Evolutionary conservation across 768 basidiomycete genomes (phyloP), one percentile per base, ranked within the genome.

Genomic region (Kwoniella sp.): DNA sequence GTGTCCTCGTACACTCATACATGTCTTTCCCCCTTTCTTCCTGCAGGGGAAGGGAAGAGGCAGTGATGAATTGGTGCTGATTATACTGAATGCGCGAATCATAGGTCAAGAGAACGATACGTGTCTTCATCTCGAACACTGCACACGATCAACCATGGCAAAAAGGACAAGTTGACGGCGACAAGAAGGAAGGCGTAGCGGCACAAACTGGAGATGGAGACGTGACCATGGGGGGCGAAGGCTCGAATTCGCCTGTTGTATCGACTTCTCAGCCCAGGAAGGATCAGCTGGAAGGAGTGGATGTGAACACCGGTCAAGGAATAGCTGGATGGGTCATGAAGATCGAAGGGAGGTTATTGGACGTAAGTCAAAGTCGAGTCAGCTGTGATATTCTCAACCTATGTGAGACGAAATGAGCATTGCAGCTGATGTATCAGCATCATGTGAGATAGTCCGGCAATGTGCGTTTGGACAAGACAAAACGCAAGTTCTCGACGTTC

Each of bases 91-190:
- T n/a, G n/a, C n/a, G n/a, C n/a, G n/a, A n/a, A 52, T 19, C 26
- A 15, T 57, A 94, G 92, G 88, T 89, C 49, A 88, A 88, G 40
- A 86, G 93, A 33, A 92, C 88, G 2, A 70, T 97, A 50, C 84
- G 94, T 24, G 83, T 96, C 68, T 97, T 92, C 78, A 76, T 96
- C 25, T 91, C 90, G 57, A 92, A 96, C 77, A 89, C 91, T 0
- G 87, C 90, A 0, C 91, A 90, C 19, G 86, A 88, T 30, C 93
- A 95, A 76, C 68, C 85, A 2, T 95, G 93, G 93, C 92, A 96
- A 74, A 84, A 83, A 29, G 69, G 67, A 25, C 15, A 30, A 19
- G 47, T 29, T 17, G 72, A 65, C 2, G 79, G 81, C 22, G 75
- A 25, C 22, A 46, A 30, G 19, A 30, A 50, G 40, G 48, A 58